Base-by-base conservation (phyloP, 148 eudicot species). In the Hydrangea macrophylla region DNA sequence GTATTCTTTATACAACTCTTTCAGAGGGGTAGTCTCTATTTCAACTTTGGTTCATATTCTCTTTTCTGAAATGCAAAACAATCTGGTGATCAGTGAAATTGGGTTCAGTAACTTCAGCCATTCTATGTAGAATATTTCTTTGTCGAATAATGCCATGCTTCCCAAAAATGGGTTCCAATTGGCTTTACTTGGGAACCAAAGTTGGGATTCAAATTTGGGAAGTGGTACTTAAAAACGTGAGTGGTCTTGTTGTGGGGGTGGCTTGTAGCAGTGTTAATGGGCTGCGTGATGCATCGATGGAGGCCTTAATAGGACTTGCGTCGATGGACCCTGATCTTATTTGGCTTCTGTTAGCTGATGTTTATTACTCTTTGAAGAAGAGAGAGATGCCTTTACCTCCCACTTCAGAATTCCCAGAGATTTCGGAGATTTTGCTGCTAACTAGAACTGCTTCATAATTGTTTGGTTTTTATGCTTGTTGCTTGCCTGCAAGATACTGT, bases 291-390 rank as follows among this genome's bases (percentile, higher is more conserved):
- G 85, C 96, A 66, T 84, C 95, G 30, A 27, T 82, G 31, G 80
- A 85, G 56, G 96, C 98, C 32, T 82, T 93, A 17, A 67, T 58
- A n/a, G 96, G 95, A 64, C 90, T 93, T 0, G 75, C 92, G 39
- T 72, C 79, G 2, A 68, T 90, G 2, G 98, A 93, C 64, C 79
- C 96, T 18, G 98, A 93, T 72, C 88, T 93, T n/a, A 78, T 93
- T 64, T 93, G 98, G 98, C 88, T 93, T 68, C 86, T 90, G 35
- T 57, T 88, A 30, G 95, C 96, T 11, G 98, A 93, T 74, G 86
- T 93, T 51, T 88, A 86, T 64, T 88, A 84, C 77, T 88, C 96
- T n/a, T 36, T 57, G 59, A 86, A 70, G 77, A 85, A 74, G 39
- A 65, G 64, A 65, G 78, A 67, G 58, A n/a, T 67, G 28, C 73